Conservation (phyloP, 768 basidiomycete species). For the Hericium alpestre region DNA sequence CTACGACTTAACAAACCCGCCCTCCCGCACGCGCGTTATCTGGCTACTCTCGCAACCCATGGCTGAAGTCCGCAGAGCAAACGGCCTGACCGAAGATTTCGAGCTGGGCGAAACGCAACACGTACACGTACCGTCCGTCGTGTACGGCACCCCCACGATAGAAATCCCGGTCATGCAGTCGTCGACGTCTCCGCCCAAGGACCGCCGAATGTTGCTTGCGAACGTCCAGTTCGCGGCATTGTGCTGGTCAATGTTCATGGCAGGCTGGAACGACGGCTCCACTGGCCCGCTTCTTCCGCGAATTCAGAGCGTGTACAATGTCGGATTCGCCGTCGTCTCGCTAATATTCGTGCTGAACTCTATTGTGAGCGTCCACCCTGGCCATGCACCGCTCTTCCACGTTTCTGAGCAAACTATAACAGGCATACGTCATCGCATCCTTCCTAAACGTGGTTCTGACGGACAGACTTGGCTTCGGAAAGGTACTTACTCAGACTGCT, state of each 20-base stretch:
- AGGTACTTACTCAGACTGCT: background rate
- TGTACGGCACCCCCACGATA: too few relatives aligned
- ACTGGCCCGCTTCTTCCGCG: slow-evolving; percentile 64
- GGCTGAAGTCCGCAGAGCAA: too few relatives aligned
- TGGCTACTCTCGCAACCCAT: too few relatives aligned
- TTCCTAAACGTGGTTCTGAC: slow-evolving; percentile 1
- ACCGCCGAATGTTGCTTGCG: slow-evolving; percentile 3
- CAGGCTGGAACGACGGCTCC: slow-evolving; percentile 72
- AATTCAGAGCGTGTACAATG: slow-evolving; percentile 38
- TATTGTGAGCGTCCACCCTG: slow-evolving; percentile 21
- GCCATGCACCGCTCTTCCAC: background rate
- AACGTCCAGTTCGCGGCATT: slow-evolving; percentile 40
- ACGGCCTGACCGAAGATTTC: too few relatives aligned
- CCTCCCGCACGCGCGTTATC: too few relatives aligned
- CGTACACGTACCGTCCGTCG: too few relatives aligned
- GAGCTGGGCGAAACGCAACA: too few relatives aligned
- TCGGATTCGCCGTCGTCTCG: slow-evolving; percentile 44
- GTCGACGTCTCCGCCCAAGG: background rate
- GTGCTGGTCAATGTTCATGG: slow-evolving; percentile 46
- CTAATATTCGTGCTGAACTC: slow-evolving; percentile 47
- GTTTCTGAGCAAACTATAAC: slow-evolving; percentile 20
- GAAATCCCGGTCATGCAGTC: too few relatives aligned
- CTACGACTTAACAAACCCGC: too few relatives aligned
- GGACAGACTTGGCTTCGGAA: slow-evolving; percentile 1
- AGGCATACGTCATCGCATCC: background rate